A percentile compares a stretch with the other conserved stretches of the same genome.
These are phyloP conservation scores for Dryas alaskensis DNA, from an alignment of 306 rosid species.

Conservation along the genomic window DNA sequence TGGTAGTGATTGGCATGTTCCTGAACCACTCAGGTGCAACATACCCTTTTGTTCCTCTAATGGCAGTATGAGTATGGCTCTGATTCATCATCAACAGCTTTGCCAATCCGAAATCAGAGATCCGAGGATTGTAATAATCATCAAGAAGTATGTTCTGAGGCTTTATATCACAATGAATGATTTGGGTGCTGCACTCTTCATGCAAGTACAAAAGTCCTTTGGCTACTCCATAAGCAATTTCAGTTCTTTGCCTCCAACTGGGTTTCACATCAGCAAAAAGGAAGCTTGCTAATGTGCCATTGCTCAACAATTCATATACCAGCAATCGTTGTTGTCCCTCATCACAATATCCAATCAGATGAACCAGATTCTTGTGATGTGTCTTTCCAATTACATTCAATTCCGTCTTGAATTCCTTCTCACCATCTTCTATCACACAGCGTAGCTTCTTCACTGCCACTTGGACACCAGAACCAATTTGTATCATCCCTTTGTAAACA, in stretches of 20 bases:
- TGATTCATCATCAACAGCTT: slow-evolving; percentile 33
- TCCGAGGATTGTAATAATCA: slow-evolving; percentile 27
- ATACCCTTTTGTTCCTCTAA: slow-evolving; percentile 37
- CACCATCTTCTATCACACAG: slow-evolving; percentile 18
- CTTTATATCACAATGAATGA: slow-evolving; percentile 40
- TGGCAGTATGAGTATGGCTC: slow-evolving; percentile 14
- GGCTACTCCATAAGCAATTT: slow-evolving; percentile 30
- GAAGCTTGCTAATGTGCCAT: slow-evolving; percentile 33
- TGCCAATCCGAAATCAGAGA: slow-evolving; percentile 38
- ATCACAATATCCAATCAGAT: slow-evolving; percentile 38
- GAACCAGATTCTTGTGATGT: slow-evolving; percentile 39
- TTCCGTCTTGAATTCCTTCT: slow-evolving; percentile 36
- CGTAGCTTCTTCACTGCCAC: slow-evolving; percentile 38
- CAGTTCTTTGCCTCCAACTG: slow-evolving; percentile 31
- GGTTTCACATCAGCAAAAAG: slow-evolving; percentile 29
- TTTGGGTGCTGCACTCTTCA: slow-evolving; percentile 39
- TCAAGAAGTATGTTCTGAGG: slow-evolving; percentile 46
- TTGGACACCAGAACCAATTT: background rate
- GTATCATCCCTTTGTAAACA: slow-evolving; percentile 15
- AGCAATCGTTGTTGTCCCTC: slow-evolving; percentile 31
- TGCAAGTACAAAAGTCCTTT: slow-evolving; percentile 30
- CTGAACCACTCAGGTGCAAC: slow-evolving; percentile 39
- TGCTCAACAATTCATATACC: slow-evolving; percentile 44
- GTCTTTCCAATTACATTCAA: slow-evolving; percentile 34
- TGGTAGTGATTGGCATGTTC: slow-evolving; percentile 19